Evolutionary conservation across 2,329 filamentous ascomycete species (phyloP).

Genomic region (Aspergillus sp.): DNA sequence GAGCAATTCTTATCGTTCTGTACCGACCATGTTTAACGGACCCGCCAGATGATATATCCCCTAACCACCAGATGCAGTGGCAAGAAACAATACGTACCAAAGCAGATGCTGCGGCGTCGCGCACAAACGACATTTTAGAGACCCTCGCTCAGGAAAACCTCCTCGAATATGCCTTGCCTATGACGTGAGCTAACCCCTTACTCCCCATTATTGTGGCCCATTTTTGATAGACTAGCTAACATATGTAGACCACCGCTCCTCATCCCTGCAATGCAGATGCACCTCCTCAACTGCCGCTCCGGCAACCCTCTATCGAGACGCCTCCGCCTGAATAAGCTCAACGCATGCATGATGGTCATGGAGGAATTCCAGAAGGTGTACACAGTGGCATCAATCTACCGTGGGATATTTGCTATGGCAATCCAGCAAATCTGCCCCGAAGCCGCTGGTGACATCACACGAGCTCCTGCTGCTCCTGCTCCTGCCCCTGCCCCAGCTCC

Average conservation of each 20-base stretch:
- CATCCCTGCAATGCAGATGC: constrained; percentile 34
- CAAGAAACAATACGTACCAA: constrained; percentile 22
- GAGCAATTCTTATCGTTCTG: constrained; percentile 28
- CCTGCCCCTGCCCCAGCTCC: neutral
- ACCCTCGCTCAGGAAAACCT: constrained; percentile 24
- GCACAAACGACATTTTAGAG: constrained; percentile 29
- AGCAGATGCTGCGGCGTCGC: constrained; percentile 26
- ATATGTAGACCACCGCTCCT: constrained; percentile 24
- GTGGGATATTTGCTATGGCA: constrained; percentile 26
- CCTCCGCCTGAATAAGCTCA: constrained; percentile 31
- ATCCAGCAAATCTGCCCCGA: constrained; percentile 24
- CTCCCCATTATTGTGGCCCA: neutral
- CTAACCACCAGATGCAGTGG: constrained; percentile 17
- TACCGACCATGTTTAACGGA: constrained; percentile 28
- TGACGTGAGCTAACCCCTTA: constrained; percentile 23
- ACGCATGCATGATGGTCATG: constrained; percentile 33
- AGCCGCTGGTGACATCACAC: neutral
- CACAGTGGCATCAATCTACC: constrained; percentile 27
- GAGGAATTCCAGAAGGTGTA: constrained; percentile 33
- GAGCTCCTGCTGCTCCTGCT: neutral
- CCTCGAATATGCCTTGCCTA: constrained; percentile 23
- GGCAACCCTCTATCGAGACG: constrained; percentile 22
- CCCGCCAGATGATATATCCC: constrained; percentile 18
- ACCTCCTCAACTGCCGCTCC: constrained; percentile 30
- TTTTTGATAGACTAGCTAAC: neutral